Base-by-base conservation (phyloP, 345 rosid genomes). In the Euphorbia tirucalli region DNA sequence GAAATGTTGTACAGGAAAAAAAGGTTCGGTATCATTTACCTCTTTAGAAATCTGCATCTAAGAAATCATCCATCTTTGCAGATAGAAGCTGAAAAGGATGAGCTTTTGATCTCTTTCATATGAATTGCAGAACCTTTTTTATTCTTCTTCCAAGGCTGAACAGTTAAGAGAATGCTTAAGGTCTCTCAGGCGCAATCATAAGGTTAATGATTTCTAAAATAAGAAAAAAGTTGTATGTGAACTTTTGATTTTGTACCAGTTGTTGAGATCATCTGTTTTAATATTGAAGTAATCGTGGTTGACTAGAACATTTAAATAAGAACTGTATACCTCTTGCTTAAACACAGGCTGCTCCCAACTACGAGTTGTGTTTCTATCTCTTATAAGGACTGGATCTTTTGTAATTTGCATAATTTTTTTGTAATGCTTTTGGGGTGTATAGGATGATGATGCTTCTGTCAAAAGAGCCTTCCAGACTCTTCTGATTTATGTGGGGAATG, bases 401-500 rank as follows among this genome's bases (percentile, higher is more conserved):
- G 49, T 22, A n/a, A 37, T 63, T 11, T 21, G 14, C 18, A 37
- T 39, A 37, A 18, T 62, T 0, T 25, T 61, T 21, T 37, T 43
- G n/a, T 21, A 43, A 55, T 56, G 11, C 43, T 48, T 75, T 73
- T 24, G 37, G 52, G 37, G 64, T 35, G n/a, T 71, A 24, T 70
- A 94, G 96, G 85, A 78, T 56, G 87, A 86, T 55, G 87, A 87
- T 71, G 82, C 80, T 71, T 68, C 73, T 71, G 92, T 87, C 55
- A 79, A 69, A 79, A 84, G 77, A 74, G 93, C 90, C 46, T 82
- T 87, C 69, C 89, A 87, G 69, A 89, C 96, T 13, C 93, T 94
- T 67, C 72, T 92, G 66, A 67, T 76, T 22, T 86, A 84, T 77
- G 83, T 94, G 19, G 83, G 91, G 39, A 92, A 94, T 57, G 85